phyloP scores from a whole-genome alignment of 2,329 filamentous ascomycete genomes.

The Fusarium ambrosium region DNA sequence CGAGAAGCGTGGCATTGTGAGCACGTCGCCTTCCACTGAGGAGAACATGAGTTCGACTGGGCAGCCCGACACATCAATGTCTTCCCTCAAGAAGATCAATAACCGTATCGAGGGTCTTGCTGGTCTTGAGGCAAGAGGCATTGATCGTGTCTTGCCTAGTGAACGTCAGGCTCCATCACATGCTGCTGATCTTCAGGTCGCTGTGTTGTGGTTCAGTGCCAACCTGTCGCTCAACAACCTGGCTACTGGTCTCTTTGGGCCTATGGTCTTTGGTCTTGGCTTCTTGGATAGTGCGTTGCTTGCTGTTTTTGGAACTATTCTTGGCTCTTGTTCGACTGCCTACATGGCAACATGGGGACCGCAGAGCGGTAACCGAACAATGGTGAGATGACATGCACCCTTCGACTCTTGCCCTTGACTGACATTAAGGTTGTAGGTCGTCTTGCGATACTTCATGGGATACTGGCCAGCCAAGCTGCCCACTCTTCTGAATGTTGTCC shows the following conservation, averaged over 20 bases:
- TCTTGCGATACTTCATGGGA: slow-evolving; percentile 84
- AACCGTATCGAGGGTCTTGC: slow-evolving; percentile 45
- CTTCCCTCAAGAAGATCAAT: slow-evolving; percentile 32
- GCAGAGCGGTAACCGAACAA: slow-evolving; percentile 80
- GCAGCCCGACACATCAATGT: slow-evolving; percentile 2
- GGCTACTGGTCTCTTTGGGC: slow-evolving; percentile 78
- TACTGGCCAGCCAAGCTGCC: slow-evolving; percentile 62
- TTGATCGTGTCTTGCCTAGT: slow-evolving; percentile 54
- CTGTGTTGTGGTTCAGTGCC: slow-evolving; percentile 60
- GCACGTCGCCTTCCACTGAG: slow-evolving; percentile 21
- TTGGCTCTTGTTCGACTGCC: slow-evolving; percentile 79
- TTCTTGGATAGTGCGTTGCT: slow-evolving; percentile 80
- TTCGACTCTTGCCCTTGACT: neutral
- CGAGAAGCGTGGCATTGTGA: slow-evolving; percentile 34
- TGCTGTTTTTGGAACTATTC: slow-evolving; percentile 80
- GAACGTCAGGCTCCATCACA: slow-evolving; percentile 53
- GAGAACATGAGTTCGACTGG: slow-evolving; percentile 13
- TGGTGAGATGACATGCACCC: slow-evolving; percentile 59
- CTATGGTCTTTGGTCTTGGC: slow-evolving; percentile 77
- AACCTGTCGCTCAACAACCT: slow-evolving; percentile 61
- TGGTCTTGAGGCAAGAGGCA: slow-evolving; percentile 57
- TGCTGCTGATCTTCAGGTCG: slow-evolving; percentile 55
- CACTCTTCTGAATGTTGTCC: slow-evolving; percentile 62
- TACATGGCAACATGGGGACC: slow-evolving; percentile 85
- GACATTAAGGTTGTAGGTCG: slow-evolving; percentile 54